Evolutionary conservation across 441 rosid genomes (phyloP).

Genomic region (Caryocar brasiliense): DNA sequence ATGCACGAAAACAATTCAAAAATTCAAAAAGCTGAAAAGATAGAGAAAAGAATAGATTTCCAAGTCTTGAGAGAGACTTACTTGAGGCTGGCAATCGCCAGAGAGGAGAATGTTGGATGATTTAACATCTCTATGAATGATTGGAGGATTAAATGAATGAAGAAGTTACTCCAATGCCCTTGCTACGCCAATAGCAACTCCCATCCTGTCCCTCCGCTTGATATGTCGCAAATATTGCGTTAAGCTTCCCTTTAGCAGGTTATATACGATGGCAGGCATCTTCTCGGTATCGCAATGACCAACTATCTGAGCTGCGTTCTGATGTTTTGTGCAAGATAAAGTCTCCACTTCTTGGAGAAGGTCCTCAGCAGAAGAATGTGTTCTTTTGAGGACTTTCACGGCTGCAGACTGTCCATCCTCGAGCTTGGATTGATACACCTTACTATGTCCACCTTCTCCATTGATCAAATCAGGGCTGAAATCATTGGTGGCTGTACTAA

Average conservation of each 20-base stretch:
- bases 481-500: conserved; percentile 14
- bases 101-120: conserved; percentile 35
- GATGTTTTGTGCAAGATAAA: conserved; percentile 16
- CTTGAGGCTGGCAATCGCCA: conserved; percentile 24
- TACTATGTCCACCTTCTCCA: conserved; percentile 26
- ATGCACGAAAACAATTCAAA: too few species aligned
- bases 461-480: conserved; percentile 25
- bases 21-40: too few species aligned
- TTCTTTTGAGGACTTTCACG: conserved; percentile 25
- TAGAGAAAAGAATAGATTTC: too few species aligned
- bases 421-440: conserved; percentile 18
- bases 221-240: conserved; percentile 19
- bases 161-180: conserved; percentile 35
- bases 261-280: conserved; percentile 23
- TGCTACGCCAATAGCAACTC: conserved; percentile 27
- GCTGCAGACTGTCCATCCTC: conserved; percentile 23
- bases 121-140: conserved; percentile 32
- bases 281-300: conserved; percentile 21
- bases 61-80: conserved; percentile 11
- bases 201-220: conserved; percentile 25
- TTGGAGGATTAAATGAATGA: conserved; percentile 27
- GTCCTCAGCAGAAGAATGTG: conserved; percentile 16
- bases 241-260: conserved; percentile 25
- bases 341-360: conserved; percentile 27
- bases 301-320: conserved; percentile 22